phyloP scores from a whole-genome alignment of 2,329 filamentous ascomycete genomes.

The Penicillium sp. region DNA sequence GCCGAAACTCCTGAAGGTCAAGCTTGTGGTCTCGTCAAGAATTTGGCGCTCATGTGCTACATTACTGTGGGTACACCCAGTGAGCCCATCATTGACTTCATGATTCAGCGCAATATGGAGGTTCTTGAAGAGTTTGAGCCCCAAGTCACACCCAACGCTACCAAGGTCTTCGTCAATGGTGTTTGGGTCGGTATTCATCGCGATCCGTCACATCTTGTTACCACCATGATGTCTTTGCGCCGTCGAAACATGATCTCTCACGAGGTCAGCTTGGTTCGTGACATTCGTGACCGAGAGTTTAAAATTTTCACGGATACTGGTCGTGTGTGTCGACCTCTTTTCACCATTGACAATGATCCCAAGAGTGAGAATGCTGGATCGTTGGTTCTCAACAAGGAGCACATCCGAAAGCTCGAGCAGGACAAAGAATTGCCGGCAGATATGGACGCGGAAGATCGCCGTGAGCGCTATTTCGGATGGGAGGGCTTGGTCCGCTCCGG shows the following conservation, averaged over 20 bases:
- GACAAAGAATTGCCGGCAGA: conserved; percentile 66
- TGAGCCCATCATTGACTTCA: conserved; percentile 88
- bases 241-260: conserved; percentile 80
- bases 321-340: conserved; percentile 88
- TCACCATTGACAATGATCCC: conserved; percentile 83
- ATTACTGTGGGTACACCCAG: conserved; percentile 92
- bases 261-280: conserved; percentile 90
- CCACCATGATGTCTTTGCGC: conserved; percentile 72
- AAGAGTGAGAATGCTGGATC: conserved; percentile 72
- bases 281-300: conserved; percentile 96
- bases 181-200: conserved; percentile 96
- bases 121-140: conserved; percentile 93
- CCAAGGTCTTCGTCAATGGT: conserved; percentile 97
- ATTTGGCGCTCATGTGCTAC: conserved; percentile 95
- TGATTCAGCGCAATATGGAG: conserved; percentile 95
- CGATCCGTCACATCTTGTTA: conserved; percentile 81
- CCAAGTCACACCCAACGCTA: conserved; percentile 80
- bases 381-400: conserved; percentile 79
- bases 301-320: conserved; percentile 98
- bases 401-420: conserved; percentile 71
- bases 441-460: conserved; percentile 57
- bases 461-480: conserved; percentile 74
- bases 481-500: conserved; percentile 78
- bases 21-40: conserved; percentile 97
- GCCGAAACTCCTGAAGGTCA: conserved; percentile 98